phyloP scores from a whole-genome alignment of 805 yeast species.

The Lipomyces yamanashiensis region DNA sequence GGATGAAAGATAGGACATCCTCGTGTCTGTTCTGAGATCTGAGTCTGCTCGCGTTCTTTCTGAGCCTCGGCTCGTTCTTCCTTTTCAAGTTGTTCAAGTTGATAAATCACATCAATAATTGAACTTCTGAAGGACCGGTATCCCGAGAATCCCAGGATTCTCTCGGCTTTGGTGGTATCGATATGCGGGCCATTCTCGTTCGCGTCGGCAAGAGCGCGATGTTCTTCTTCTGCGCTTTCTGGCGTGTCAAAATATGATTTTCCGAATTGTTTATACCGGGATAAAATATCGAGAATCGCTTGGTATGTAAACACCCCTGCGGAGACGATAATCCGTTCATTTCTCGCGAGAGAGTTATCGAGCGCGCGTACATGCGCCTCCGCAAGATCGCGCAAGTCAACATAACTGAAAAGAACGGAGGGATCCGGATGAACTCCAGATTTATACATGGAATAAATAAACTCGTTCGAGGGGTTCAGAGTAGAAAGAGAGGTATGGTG shows the following conservation, averaged over 20 bases:
- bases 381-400: constrained; percentile 68
- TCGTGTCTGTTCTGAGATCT: not conserved
- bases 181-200: not conserved
- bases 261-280: not conserved
- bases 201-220: not conserved
- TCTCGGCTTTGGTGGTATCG: not conserved
- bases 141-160: not conserved
- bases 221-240: not conserved
- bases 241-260: not conserved
- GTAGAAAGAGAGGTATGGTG: constrained; percentile 38
- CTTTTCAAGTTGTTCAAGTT: not conserved
- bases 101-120: not conserved
- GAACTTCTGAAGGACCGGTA: not conserved
- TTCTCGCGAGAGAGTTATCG: constrained; percentile 9
- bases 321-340: constrained; percentile 10
- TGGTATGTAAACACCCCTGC: constrained; percentile 2
- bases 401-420: constrained; percentile 33
- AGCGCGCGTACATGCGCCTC: constrained; percentile 58
- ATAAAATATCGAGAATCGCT: not conserved
- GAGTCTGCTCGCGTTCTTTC: not conserved
- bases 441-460: constrained; percentile 45
- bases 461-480: constrained; percentile 47
- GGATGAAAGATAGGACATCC: constrained; percentile 11
- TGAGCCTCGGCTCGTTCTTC: not conserved
- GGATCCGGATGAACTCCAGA: constrained; percentile 11